Conservation (phyloP, 2,329 filamentous ascomycete genomes). For the Monilinia fructigena region DNA sequence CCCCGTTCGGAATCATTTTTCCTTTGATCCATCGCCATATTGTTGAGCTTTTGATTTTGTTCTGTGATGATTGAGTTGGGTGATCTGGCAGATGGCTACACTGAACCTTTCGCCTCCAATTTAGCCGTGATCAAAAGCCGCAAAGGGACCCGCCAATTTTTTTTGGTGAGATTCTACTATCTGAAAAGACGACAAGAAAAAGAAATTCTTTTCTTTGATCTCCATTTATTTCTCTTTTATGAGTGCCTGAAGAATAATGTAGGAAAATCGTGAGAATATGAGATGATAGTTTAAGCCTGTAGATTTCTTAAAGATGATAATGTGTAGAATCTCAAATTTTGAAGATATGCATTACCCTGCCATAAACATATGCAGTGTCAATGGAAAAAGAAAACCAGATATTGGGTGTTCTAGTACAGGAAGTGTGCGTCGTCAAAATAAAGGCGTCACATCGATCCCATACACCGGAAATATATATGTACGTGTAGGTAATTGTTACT, state of each 20-base stretch:
- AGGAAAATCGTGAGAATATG: not conserved
- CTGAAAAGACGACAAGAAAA: not conserved
- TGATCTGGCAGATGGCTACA: not conserved
- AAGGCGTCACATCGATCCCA: constrained; percentile 23
- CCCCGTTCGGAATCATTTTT: not conserved
- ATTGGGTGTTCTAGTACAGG: constrained; percentile 21
- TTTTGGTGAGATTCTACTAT: not conserved
- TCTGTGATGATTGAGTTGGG: not conserved
- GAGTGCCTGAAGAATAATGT: not conserved
- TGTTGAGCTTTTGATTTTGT: not conserved
- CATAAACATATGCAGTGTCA: constrained; percentile 8
- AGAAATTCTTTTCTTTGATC: not conserved
- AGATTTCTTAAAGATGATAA: not conserved
- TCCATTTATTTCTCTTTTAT: constrained; percentile 14
- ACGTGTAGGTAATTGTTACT: constrained; percentile 2
- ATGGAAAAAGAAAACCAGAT: constrained; percentile 12
- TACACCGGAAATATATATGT: constrained; percentile 14
- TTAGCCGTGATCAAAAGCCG: constrained; percentile 1
- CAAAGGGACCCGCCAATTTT: not conserved
- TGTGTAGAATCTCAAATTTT: not conserved
- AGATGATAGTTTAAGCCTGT: constrained; percentile 1
- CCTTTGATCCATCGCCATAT: not conserved
- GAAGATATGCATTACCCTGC: constrained; percentile 7
- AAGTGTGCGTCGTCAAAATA: constrained; percentile 23
- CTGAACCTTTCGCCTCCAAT: not conserved